Percentiles rank a stretch among this genome's conserved stretches.
Evolutionary conservation across 345 rosid genomes (phyloP).

Genomic region (Mangifera indica): DNA sequence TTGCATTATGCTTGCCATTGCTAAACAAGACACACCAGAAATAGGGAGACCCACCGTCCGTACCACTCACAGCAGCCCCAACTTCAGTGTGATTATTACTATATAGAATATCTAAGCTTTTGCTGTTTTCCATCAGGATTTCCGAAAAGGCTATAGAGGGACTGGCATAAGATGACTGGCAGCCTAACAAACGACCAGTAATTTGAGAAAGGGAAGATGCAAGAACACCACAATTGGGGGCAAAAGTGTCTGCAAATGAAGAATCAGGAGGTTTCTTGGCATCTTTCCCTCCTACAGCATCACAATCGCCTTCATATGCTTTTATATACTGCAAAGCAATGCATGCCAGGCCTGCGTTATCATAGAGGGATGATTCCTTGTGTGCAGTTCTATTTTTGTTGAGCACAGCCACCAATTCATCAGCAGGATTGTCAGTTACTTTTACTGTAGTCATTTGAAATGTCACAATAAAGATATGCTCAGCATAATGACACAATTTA

Average conservation of each 20-base stretch:
- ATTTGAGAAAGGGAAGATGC: conserved; percentile 51
- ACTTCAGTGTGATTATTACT: conserved; percentile 66
- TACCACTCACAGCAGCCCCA: conserved; percentile 61
- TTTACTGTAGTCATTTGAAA: conserved; percentile 29
- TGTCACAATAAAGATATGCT: conserved; percentile 4
- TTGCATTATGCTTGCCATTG: conserved; percentile 52
- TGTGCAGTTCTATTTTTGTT: conserved; percentile 54
- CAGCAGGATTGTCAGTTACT: conserved; percentile 69
- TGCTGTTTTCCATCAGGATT: conserved; percentile 45
- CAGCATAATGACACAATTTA: conserved; percentile 6
- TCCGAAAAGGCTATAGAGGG: conserved; percentile 59
- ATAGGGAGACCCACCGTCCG: conserved; percentile 62
- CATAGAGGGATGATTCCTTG: conserved; percentile 46
- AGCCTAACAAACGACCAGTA: conserved; percentile 66
- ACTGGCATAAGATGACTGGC: conserved; percentile 47
- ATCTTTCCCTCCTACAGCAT: conserved; percentile 52
- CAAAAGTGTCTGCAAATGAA: conserved; percentile 52
- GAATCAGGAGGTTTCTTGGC: conserved; percentile 69
- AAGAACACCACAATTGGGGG: conserved; percentile 61
- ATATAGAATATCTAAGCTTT: conserved; percentile 55
- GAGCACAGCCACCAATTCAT: conserved; percentile 49
- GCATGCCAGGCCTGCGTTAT: conserved; percentile 66
- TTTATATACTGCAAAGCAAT: conserved; percentile 73
- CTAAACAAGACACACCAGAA: conserved; percentile 83
- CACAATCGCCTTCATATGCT: conserved; percentile 63